These are phyloP conservation scores for Tympanopsis confertula DNA, from an alignment of 2,329 filamentous ascomycete species.

Conservation along the genomic window DNA sequence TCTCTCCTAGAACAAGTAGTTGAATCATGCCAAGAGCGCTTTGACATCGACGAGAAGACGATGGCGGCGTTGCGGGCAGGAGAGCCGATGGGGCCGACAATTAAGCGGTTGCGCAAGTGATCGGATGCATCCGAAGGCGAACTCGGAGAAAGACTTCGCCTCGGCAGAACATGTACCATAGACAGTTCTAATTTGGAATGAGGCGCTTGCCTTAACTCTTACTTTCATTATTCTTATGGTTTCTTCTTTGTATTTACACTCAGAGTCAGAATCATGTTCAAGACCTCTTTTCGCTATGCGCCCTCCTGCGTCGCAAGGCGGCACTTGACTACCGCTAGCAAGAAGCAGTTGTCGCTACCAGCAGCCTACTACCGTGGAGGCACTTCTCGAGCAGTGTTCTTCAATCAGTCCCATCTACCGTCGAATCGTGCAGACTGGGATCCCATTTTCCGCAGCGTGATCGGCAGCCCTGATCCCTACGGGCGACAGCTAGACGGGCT, in stretches of 20 bases:
- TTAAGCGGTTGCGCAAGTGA: no score
- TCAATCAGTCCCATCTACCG: slow-evolving; percentile 40
- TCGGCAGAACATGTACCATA: no score
- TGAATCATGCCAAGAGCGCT: slow-evolving; percentile 13
- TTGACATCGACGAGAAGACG: slow-evolving; percentile 16
- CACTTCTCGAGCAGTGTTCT: slow-evolving; percentile 57
- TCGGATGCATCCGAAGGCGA: no score
- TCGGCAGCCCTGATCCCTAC: slow-evolving; percentile 55
- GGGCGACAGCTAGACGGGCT: slow-evolving; percentile 63
- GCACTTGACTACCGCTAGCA: not conserved
- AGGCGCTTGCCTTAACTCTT: no score
- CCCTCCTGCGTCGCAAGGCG: no score
- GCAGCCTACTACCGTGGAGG: slow-evolving; percentile 57
- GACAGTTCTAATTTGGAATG: no score
- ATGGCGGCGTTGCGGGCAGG: slow-evolving; percentile 2
- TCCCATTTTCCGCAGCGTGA: slow-evolving; percentile 41
- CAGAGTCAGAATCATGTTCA: no score
- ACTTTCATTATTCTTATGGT: no score
- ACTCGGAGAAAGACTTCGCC: no score
- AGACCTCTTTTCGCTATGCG: no score
- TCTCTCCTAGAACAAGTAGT: slow-evolving; percentile 12
- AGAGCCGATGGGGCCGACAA: slow-evolving; percentile 1
- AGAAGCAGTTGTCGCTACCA: slow-evolving; percentile 14
- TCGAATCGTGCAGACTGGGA: slow-evolving; percentile 29
- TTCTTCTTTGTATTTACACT: no score